Conservation (phyloP, 257 asterid species). For the Fraxinus quadrangulata region DNA sequence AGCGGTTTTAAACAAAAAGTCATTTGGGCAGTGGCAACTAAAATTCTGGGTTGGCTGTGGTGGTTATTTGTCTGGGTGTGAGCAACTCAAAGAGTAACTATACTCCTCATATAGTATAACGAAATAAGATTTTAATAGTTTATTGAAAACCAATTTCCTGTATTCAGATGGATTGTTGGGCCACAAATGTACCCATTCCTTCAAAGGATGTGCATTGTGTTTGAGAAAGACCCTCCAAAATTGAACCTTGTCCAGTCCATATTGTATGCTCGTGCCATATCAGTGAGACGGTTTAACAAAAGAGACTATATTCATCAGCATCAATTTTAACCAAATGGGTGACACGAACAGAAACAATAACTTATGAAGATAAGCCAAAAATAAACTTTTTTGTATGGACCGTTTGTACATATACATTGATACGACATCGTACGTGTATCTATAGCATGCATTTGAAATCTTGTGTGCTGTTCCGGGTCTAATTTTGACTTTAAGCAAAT, state of each 20-base stretch:
- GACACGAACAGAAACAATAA: not conserved
- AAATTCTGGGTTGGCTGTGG: not conserved
- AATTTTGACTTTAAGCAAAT: not conserved
- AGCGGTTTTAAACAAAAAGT: not conserved
- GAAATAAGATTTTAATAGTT: not conserved
- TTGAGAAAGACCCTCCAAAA: conserved; percentile 58
- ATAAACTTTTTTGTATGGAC: too few species aligned
- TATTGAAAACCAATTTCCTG: conserved; percentile 29
- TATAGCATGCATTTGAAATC: too few species aligned
- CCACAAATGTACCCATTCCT: conserved; percentile 48
- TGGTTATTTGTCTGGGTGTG: not conserved
- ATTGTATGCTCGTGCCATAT: conserved; percentile 46
- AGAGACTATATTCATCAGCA: not conserved
- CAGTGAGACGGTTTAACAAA: not conserved
- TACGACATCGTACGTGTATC: too few species aligned
- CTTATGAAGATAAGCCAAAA: not conserved
- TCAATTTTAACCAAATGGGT: not conserved
- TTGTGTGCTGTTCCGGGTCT: not conserved
- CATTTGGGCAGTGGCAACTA: not conserved
- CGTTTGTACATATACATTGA: too few species aligned
- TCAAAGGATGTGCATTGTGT: conserved; percentile 54
- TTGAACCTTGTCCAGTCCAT: conserved; percentile 41
- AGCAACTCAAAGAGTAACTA: not conserved
- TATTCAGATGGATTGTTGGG: conserved; percentile 44
- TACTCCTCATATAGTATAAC: not conserved